These are phyloP conservation scores for Closterium sp. DNA, from an alignment of 139 green algal species.

Conservation along the genomic window DNA sequence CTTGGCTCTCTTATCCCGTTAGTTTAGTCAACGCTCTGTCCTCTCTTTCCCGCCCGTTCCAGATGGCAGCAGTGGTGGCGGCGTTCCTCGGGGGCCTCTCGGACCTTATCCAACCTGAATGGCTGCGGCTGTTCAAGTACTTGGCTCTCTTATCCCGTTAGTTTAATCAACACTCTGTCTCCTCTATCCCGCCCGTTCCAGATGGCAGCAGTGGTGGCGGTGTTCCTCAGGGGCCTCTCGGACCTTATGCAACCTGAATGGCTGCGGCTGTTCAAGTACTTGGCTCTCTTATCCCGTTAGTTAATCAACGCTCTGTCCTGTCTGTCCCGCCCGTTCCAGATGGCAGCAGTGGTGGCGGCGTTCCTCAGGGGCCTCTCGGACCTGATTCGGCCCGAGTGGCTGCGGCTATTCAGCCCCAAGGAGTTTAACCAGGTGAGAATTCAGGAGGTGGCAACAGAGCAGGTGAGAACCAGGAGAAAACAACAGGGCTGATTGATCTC, in stretches of 20 bases:
- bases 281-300: too few relatives aligned
- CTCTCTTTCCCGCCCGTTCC: too few relatives aligned
- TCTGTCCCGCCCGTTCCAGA: neutral
- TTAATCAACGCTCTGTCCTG: neutral
- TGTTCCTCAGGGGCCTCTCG: conserved; percentile 57
- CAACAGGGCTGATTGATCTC: too few relatives aligned
- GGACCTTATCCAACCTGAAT: too few relatives aligned
- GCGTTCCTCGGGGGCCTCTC: too few relatives aligned
- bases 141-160: too few relatives aligned
- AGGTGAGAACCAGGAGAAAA: neutral
- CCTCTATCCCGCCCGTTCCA: too few relatives aligned
- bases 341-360: conserved; percentile 55
- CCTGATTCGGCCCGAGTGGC: conserved; percentile 63
- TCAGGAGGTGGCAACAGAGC: neutral
- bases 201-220: conserved; percentile 54
- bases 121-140: too few relatives aligned
- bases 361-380: conserved; percentile 57
- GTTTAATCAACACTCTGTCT: too few relatives aligned
- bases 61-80: too few relatives aligned
- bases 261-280: conserved; percentile 78
- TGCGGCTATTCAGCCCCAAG: conserved; percentile 70
- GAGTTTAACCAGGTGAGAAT: conserved; percentile 73
- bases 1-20: too few relatives aligned
- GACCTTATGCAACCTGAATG: conserved; percentile 61
- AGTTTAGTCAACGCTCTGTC: too few relatives aligned